Percentiles rank a stretch among this genome's conserved stretches.
These are phyloP conservation scores for Ceratopteris richardii DNA, from an alignment of 75 land plant species.

Conservation along the genomic window DNA sequence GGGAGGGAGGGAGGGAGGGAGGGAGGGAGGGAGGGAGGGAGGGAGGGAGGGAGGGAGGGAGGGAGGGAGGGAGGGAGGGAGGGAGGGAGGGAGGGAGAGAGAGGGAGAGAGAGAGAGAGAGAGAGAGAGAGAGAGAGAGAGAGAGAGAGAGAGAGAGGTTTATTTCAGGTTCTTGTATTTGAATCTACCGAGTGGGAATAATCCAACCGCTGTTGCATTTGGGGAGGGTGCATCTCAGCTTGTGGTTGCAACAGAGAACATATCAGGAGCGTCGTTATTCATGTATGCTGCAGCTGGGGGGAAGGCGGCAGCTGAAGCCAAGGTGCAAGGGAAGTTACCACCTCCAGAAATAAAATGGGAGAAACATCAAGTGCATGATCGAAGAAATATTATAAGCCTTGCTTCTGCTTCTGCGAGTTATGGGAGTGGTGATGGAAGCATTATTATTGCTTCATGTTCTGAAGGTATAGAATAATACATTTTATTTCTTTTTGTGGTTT, in stretches of 20 bases:
- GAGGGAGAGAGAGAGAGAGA: no score
- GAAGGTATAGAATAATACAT: slow-evolving; percentile 52
- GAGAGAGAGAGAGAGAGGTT: no score
- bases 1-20: no score
- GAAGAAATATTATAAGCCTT: slow-evolving; percentile 46
- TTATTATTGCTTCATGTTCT: slow-evolving; percentile 76
- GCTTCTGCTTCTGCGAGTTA: slow-evolving; percentile 55
- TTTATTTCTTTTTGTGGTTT: no score
- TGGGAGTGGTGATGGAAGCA: slow-evolving; percentile 92
- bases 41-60: no score
- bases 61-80: no score
- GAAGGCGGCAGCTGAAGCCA: slow-evolving; percentile 35
- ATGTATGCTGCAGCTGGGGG: slow-evolving; percentile 72
- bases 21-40: no score
- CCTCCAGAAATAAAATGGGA: slow-evolving; percentile 93
- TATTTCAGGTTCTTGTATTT: slow-evolving; percentile 66
- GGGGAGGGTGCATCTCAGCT: slow-evolving; percentile 65
- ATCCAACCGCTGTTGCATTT: slow-evolving; percentile 71
- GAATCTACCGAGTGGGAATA: slow-evolving; percentile 75
- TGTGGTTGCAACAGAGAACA: slow-evolving; percentile 71
- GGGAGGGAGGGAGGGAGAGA: no score
- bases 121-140: no score
- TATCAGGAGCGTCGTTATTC: slow-evolving; percentile 65
- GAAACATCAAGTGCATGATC: slow-evolving; percentile 69
- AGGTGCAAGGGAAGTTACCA: slow-evolving; percentile 69